Conservation (phyloP, 1,284 basidiomycete genomes). For the Kalmanozyma brasiliensis region DNA sequence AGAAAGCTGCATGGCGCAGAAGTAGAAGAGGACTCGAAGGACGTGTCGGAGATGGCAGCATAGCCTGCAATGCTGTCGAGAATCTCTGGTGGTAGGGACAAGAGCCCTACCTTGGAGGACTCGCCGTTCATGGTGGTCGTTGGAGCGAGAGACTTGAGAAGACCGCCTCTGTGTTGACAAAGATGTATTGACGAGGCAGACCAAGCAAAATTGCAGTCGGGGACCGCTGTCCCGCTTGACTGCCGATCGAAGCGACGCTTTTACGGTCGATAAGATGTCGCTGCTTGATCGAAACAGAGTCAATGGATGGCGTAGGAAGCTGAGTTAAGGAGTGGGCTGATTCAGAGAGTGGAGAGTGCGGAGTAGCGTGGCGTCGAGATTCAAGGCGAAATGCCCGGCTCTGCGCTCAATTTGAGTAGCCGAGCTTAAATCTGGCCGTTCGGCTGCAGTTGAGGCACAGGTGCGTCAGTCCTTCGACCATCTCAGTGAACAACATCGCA, state of each 20-base stretch:
- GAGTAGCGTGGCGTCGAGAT: conserved; percentile 8
- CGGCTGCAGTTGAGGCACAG: too few species aligned
- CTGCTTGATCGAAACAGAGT: not conserved
- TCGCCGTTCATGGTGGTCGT: conserved; percentile 17
- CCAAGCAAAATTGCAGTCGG: too few species aligned
- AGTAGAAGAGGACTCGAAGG: conserved; percentile 26
- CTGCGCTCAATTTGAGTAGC: conserved; percentile 9
- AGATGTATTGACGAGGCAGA: too few species aligned
- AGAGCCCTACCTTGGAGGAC: conserved; percentile 18
- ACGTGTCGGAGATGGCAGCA: conserved; percentile 30
- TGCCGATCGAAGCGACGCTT: not conserved
- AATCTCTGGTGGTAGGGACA: conserved; percentile 53
- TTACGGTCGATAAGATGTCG: not conserved
- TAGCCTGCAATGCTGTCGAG: conserved; percentile 54
- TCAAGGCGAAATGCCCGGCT: conserved; percentile 10
- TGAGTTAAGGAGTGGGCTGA: too few species aligned
- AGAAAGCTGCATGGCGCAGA: conserved; percentile 35
- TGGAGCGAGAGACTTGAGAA: not conserved
- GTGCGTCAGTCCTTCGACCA: too few species aligned
- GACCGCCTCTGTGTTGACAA: not conserved
- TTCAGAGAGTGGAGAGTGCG: not conserved
- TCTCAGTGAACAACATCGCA: not conserved
- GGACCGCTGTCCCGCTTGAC: too few species aligned
- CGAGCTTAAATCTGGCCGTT: conserved; percentile 6
- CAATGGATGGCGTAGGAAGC: not conserved